Evolutionary conservation across 768 basidiomycete species (phyloP).

Genomic region (Tephrocybe rancida): DNA sequence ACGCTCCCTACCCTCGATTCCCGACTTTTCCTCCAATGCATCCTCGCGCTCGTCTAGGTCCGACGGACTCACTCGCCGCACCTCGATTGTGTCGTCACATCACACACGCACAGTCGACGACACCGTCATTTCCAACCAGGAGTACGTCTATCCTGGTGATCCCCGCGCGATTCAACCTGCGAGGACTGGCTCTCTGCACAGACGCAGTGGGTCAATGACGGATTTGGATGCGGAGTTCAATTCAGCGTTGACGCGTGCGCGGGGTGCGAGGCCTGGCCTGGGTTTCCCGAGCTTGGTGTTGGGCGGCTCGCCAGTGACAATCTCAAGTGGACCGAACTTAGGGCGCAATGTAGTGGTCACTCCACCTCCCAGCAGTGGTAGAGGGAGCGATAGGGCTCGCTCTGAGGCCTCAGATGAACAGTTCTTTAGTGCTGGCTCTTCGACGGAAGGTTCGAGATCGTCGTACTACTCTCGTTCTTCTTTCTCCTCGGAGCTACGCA

Average conservation of each 20-base stretch:
- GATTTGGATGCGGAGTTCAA: constrained; percentile 67
- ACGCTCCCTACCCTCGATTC: constrained; percentile 69
- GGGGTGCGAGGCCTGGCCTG: constrained; percentile 38
- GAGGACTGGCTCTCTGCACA: constrained; percentile 38
- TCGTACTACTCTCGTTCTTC: constrained; percentile 39
- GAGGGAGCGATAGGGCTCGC: constrained; percentile 32
- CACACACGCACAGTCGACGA: constrained; percentile 76
- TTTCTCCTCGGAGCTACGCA: constrained; percentile 27
- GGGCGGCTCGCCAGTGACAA: constrained; percentile 68
- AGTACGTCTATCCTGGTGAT: constrained; percentile 74
- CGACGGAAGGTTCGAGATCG: constrained; percentile 29
- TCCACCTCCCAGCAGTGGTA: constrained; percentile 40
- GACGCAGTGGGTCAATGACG: constrained; percentile 74
- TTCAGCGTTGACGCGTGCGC: constrained; percentile 48
- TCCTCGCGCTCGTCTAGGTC: constrained; percentile 28
- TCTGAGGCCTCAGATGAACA: constrained; percentile 38
- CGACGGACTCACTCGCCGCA: constrained; percentile 32
- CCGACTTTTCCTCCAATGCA: constrained; percentile 50
- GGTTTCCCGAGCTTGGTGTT: constrained; percentile 38
- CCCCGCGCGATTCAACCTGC: constrained; percentile 73
- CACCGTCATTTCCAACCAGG: constrained; percentile 62
- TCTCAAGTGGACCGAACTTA: constrained; percentile 66
- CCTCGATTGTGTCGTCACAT: constrained; percentile 57
- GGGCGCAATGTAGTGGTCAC: constrained; percentile 42
- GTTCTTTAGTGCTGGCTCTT: constrained; percentile 43